Percentiles rank a stretch among this genome's conserved stretches.
These are phyloP conservation scores for Cydonia oblonga DNA, from an alignment of 331 rosid genomes.

Conservation along the genomic window DNA sequence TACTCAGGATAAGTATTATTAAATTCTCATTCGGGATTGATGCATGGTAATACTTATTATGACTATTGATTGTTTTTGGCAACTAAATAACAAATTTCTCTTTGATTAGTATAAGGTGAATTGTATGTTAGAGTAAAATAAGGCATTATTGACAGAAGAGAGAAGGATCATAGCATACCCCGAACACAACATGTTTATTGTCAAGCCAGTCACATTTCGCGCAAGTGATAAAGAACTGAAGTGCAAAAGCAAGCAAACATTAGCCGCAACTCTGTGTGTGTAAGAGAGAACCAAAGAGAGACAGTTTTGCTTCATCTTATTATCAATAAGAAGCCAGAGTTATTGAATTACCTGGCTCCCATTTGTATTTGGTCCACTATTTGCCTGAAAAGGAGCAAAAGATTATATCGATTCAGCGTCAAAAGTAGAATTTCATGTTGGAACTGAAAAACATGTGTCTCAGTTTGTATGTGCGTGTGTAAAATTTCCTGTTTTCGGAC, in stretches of 20 bases:
- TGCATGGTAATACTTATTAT: background rate
- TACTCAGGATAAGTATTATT: background rate
- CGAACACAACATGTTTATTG: constrained; percentile 94
- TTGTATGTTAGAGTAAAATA: background rate
- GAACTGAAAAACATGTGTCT: background rate
- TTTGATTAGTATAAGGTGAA: background rate
- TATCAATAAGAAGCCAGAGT: no score
- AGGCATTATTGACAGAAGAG: background rate
- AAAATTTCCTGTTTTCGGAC: background rate
- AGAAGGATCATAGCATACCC: constrained; percentile 54
- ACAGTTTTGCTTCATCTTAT: background rate
- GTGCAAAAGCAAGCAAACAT: background rate
- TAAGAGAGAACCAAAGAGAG: background rate
- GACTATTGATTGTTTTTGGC: no score
- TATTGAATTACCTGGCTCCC: constrained; percentile 66
- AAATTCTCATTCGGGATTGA: background rate
- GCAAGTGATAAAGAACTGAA: constrained; percentile 88
- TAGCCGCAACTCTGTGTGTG: background rate
- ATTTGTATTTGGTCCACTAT: constrained; percentile 76
- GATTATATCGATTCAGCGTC: constrained; percentile 5
- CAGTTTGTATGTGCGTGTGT: background rate
- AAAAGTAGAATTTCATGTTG: background rate
- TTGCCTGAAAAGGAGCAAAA: constrained; percentile 47
- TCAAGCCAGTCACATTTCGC: constrained; percentile 99
- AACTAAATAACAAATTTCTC: background rate